Evolutionary conservation across 805 yeast species (phyloP).

Genomic region (Cyberlindnera veronae): DNA sequence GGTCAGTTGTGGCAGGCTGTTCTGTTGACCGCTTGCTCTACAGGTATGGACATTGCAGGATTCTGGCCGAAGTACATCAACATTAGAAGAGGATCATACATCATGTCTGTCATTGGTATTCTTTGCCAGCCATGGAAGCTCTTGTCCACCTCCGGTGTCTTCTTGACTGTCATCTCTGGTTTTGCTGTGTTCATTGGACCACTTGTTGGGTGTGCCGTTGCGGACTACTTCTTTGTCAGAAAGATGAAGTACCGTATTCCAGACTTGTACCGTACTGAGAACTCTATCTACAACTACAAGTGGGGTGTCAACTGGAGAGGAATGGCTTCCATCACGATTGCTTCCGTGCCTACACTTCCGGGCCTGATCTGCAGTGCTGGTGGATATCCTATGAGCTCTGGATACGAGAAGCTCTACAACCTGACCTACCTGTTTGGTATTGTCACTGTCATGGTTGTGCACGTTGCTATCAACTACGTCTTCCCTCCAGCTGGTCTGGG

Average conservation of each 20-base stretch:
- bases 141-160: slow-evolving; percentile 20
- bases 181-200: slow-evolving; percentile 25
- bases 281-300: slow-evolving; percentile 22
- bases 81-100: slow-evolving; percentile 36
- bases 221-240: slow-evolving; percentile 20
- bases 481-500: slow-evolving; percentile 18
- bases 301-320: slow-evolving; percentile 29
- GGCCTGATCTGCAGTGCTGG: slow-evolving; percentile 20
- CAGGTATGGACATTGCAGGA: slow-evolving; percentile 27
- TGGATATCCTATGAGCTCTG: slow-evolving; percentile 6
- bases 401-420: slow-evolving; percentile 13
- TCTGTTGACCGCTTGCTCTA: slow-evolving; percentile 26
- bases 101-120: slow-evolving; percentile 31
- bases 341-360: slow-evolving; percentile 25
- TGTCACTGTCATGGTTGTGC: slow-evolving; percentile 4
- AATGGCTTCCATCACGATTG: slow-evolving; percentile 20
- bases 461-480: slow-evolving; percentile 8
- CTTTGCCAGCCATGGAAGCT: slow-evolving; percentile 38
- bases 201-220: slow-evolving; percentile 19
- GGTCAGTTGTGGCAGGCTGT: slow-evolving; percentile 32
- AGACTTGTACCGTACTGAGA: slow-evolving; percentile 16
- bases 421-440: slow-evolving; percentile 13
- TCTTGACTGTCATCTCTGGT: slow-evolving; percentile 24
- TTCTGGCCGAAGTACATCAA: slow-evolving; percentile 25
- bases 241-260: slow-evolving; percentile 19